Base-by-base conservation (phyloP, 768 basidiomycete species). In the Amanita rimosa region DNA sequence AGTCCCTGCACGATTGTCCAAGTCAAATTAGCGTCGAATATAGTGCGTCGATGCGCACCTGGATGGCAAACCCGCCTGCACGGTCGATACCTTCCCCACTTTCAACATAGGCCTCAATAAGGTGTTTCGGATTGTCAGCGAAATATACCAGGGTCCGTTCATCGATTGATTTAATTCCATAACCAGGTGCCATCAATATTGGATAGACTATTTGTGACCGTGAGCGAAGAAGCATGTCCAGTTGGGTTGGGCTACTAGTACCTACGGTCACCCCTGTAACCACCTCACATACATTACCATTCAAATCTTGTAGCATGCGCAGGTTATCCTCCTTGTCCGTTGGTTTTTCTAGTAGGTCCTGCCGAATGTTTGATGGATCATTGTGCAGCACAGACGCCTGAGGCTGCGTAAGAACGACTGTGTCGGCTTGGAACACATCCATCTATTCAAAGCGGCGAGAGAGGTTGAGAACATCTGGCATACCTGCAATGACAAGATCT, bases 21-120 rank as follows among this genome's bases (percentile, higher is more conserved):
- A 27, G 8, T 29, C 24, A 31, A 31, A 6, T 37, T 16, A 24
- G 17, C 8, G 11, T 14, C 14, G 13, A 36, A 35, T 17, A 14
- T 26, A 13, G 11, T 19, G 21, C 13, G n/a, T 19, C 10, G 9
- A 19, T 10, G 57, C 70, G 41, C 53, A 90, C 91, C 73, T 97
- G 95, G 35, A 92, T 80, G 1, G 91, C 92, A 61, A 97, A 98
- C 0, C 95, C 95, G 3, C 95, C 95, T 0, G 95, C 94, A 16
- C 91, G 75, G 58, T 92, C 85, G 36, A 81, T 60, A 0, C 93
- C 93, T 66, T 96, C 93, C 5, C 82, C 86, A 47, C 75, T 84
- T 31, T 90, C 81, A 16, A 80, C 89, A 55, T 97, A 97, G 7
- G 90, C 85, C 52, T 83, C 58, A 7, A 93, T 62, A 17, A 87